Evolutionary conservation across 768 basidiomycete genomes (phyloP), one percentile per base, ranked within the genome.

Genomic region (Leccinum sublutescens): DNA sequence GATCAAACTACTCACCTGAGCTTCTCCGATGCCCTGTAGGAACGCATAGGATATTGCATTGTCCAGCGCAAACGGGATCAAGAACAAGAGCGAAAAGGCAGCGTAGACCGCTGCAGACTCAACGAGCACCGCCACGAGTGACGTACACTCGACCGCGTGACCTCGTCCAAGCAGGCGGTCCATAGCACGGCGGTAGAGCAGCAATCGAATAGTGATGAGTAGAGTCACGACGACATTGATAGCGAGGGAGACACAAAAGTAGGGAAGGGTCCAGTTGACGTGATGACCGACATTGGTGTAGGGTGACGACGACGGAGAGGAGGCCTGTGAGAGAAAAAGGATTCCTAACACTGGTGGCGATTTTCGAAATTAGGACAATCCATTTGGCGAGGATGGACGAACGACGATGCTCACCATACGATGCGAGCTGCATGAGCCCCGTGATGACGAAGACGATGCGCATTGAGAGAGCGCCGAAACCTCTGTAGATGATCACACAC

Each of bases 1-100:
- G 38, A 57, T 52, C 29, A 15, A 43, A 47, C 1, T 19, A 45
- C 71, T 52, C 5, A 72, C 75, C 66, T 76, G 75, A 7, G 65
- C 66, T 59, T 74, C 74, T 4, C 74, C 73, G 0, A 78, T 61
- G 11, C 69, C 60, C n/a, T 73, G 75, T 9, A 79, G 52, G 47
- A 78, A 69, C 2, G 72, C 50, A 51, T 75, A 76, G 12, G 73
- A 71, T 12, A 73, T 31, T 1, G 66, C 50, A n/a, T 53, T 60
- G 12, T 66, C 38, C 4, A 59, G 9, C 14, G 63, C 65, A 52
- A 66, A 79, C 0, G 70, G 66, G 29, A 74, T 45, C 25, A 72
- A 19, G 50, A 74, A 68, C 25, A 72, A 38, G 49, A 72, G 64
- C 1, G 64, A 55, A 50, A 71, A 71, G 2, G 60, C 55, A n/a